Conservation (phyloP, 2,329 filamentous ascomycete genomes). For the Lachnellula suecica region DNA sequence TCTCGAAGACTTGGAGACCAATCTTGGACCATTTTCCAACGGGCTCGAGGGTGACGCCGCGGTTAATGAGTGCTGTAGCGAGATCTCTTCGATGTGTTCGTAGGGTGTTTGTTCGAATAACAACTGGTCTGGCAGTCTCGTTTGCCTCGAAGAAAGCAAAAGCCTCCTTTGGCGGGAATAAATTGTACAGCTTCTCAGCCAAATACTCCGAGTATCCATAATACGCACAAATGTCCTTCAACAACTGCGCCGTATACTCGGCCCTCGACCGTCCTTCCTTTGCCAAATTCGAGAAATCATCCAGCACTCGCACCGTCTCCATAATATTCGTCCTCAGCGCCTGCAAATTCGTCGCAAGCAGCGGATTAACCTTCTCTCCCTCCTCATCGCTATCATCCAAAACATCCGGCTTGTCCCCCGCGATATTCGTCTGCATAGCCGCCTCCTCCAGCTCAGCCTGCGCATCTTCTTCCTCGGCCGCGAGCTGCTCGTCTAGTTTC, state of each 20-base stretch:
- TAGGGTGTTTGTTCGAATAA: constrained; percentile 95
- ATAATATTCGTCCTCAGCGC: constrained; percentile 86
- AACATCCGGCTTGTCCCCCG: constrained; percentile 68
- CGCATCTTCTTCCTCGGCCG: constrained; percentile 78
- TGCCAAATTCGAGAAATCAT: constrained; percentile 79
- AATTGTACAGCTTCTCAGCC: constrained; percentile 91
- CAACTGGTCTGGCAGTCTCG: constrained; percentile 88
- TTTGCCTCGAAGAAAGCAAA: constrained; percentile 99
- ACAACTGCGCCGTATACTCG: constrained; percentile 82
- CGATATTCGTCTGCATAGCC: constrained; percentile 91
- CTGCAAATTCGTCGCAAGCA: constrained; percentile 86
- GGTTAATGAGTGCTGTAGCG: constrained; percentile 91
- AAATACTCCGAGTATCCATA: constrained; percentile 94
- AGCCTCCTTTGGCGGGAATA: constrained; percentile 90
- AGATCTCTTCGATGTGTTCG: constrained; percentile 75
- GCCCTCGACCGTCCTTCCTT: constrained; percentile 79
- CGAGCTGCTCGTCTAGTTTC: constrained; percentile 76
- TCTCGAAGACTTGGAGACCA: constrained; percentile 93
- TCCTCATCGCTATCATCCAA: constrained; percentile 61
- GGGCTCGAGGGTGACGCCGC: constrained; percentile 92
- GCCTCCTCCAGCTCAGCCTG: constrained; percentile 83
- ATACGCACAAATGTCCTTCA: constrained; percentile 93
- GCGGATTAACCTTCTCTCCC: constrained; percentile 56
- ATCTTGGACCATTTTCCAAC: constrained; percentile 99
- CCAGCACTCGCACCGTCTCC: constrained; percentile 87